Percentiles rank a stretch among this genome's conserved stretches.
Conservation (phyloP, 2,329 filamentous ascomycete species). For the Ophiocordyceps camponoti-floridani region DNA sequence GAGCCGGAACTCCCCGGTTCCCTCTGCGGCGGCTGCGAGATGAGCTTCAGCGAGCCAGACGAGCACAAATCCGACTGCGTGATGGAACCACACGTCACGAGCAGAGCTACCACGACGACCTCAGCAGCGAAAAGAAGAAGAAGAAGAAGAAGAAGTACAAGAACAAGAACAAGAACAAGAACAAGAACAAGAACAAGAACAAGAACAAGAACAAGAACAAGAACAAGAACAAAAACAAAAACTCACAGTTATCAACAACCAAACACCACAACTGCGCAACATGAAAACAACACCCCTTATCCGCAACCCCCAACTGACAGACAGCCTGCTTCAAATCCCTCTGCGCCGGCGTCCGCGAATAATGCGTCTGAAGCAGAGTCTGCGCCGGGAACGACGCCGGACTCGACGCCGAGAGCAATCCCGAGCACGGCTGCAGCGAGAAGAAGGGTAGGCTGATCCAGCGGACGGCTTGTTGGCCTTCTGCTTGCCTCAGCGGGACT, state of each 20-base stretch:
- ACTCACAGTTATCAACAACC: slow-evolving; percentile 23
- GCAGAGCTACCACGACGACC: slow-evolving; percentile 9
- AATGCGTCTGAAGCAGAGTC: slow-evolving; percentile 24
- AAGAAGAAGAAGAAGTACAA: too few species aligned
- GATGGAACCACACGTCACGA: slow-evolving; percentile 24
- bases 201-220: too few species aligned
- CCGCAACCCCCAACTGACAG: slow-evolving; percentile 17
- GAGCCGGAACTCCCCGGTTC: slow-evolving; percentile 2
- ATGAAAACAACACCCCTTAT: slow-evolving; percentile 23
- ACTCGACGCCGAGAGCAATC: slow-evolving; percentile 13
- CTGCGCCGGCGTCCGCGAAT: slow-evolving; percentile 17
- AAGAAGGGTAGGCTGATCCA: slow-evolving; percentile 32
- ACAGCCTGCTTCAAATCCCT: slow-evolving; percentile 29
- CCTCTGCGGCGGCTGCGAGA: slow-evolving; percentile 11
- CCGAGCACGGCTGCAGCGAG: slow-evolving; percentile 23
- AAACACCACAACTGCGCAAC: slow-evolving; percentile 29
- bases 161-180: too few species aligned
- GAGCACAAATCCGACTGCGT: slow-evolving; percentile 13
- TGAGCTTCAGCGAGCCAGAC: slow-evolving; percentile 12
- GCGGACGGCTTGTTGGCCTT: slow-evolving; percentile 8
- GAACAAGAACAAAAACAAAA: too few species aligned
- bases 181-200: too few species aligned
- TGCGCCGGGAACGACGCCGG: slow-evolving; percentile 20
- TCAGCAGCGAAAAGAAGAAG: too few species aligned
- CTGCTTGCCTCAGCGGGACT: slow-evolving; percentile 10